phyloP scores from a whole-genome alignment of 495 filamentous ascomycete genomes.

The Penicillium samsonianum region DNA sequence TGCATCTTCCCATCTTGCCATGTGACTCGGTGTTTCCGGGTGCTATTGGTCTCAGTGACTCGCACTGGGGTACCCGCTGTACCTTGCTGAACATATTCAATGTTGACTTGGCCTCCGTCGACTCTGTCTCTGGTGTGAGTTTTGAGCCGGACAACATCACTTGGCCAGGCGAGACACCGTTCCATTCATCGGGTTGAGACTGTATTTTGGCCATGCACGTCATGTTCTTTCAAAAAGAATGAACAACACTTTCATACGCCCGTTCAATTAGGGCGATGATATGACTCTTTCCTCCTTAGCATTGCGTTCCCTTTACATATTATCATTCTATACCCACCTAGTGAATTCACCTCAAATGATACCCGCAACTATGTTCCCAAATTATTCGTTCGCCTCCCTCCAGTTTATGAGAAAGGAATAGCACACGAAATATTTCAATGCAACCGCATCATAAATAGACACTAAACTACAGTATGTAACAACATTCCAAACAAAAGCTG shows the following conservation, averaged over 20 bases:
- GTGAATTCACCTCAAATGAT: neutral
- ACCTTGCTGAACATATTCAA: neutral
- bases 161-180: neutral
- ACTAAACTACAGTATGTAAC: slow-evolving; percentile 6
- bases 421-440: neutral
- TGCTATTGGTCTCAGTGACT: neutral
- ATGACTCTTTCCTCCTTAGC: neutral
- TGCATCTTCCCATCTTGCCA: neutral
- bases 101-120: neutral
- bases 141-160: neutral
- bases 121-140: neutral
- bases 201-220: neutral
- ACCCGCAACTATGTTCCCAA: neutral
- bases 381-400: neutral
- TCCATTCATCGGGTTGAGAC: neutral
- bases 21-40: neutral
- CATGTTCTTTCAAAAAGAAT: neutral
- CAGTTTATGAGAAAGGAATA: neutral
- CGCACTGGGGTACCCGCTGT: neutral
- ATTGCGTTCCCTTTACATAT: neutral
- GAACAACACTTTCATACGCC: neutral
- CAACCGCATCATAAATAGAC: neutral
- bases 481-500: neutral
- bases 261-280: neutral
- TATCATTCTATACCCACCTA: neutral